phyloP scores from a whole-genome alignment of 345 rosid genomes.

The Anacardium occidentale region DNA sequence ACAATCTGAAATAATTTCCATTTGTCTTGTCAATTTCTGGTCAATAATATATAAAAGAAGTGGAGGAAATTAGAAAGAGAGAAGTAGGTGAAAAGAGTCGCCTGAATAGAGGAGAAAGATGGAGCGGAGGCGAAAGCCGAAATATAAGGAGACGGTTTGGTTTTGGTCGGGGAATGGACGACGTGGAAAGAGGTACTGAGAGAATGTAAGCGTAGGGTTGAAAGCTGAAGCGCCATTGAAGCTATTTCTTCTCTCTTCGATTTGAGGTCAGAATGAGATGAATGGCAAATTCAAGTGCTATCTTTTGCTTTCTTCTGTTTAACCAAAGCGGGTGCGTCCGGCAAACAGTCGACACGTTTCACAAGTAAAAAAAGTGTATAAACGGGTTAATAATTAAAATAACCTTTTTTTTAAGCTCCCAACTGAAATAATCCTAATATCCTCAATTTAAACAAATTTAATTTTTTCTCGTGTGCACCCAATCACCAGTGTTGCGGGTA shows the following conservation, averaged over 20 bases:
- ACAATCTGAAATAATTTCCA: constrained; percentile 44
- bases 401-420: too few species aligned
- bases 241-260: background rate
- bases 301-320: background rate
- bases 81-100: constrained; percentile 15
- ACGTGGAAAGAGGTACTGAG: constrained; percentile 22
- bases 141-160: constrained; percentile 20
- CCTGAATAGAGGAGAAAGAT: constrained; percentile 58
- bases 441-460: too few species aligned
- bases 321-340: too few species aligned
- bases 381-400: too few species aligned
- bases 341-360: too few species aligned
- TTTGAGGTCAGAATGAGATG: background rate
- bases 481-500: too few species aligned
- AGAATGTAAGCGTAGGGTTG: constrained; percentile 28
- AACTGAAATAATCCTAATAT: too few species aligned
- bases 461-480: too few species aligned
- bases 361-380: too few species aligned
- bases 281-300: background rate
- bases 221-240: constrained; percentile 31
- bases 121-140: constrained; percentile 42
- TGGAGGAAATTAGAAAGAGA: background rate
- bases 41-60: too few species aligned
- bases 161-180: constrained; percentile 24
- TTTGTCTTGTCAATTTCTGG: too few species aligned